Base-by-base conservation (phyloP, 176 grass and related monocot species). In the Oryza officinalis region DNA sequence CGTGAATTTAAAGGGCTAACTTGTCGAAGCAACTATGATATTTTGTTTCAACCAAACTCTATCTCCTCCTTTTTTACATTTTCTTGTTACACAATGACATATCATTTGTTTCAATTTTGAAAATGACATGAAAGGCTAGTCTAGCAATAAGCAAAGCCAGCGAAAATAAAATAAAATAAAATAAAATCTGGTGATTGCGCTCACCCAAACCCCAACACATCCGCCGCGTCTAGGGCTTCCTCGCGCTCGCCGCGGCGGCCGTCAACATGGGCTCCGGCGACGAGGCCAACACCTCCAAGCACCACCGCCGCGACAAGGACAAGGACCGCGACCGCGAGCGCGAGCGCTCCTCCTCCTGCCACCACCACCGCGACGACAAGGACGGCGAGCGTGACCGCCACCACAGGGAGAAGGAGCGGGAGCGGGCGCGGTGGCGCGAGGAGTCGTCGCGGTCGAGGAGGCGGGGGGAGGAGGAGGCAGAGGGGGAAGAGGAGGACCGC, bases 241-340 rank as follows among this genome's bases (percentile, higher is more conserved):
- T 50, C 37, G 8, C 37, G 6, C 37, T 40, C 37, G 37, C 37
- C 46, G 67, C 33, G 17, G 40, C 59, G 14, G 52, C 82, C 65
- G 33, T 50, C 44, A 44, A 22, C 73, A 90, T 90, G 88, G 75
- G 57, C n/a, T 82, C 88, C 17, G 80, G 67, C 45, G 88, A 86
- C 67, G 74, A 86, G n/a, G 83, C 41, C 49, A 10, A 71, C 45
- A 13, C 37, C 40, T 89, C 83, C 20, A 86, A 72, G 83, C 88
- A 77, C 72, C 83, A 90, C 72, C 79, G 86, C 79, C 88, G 83
- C 32, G 43, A 77, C 20, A 89, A 89, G 88, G 88, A 86, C 22
- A 67, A 68, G 72, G 82, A 84, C 13, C 81, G 52, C 4, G 80
- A 81, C 45, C 13, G 45, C 45, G 5, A 33, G 4, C 13, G 45